Base-by-base conservation (phyloP, 768 basidiomycete species). In the Mycena metata region DNA sequence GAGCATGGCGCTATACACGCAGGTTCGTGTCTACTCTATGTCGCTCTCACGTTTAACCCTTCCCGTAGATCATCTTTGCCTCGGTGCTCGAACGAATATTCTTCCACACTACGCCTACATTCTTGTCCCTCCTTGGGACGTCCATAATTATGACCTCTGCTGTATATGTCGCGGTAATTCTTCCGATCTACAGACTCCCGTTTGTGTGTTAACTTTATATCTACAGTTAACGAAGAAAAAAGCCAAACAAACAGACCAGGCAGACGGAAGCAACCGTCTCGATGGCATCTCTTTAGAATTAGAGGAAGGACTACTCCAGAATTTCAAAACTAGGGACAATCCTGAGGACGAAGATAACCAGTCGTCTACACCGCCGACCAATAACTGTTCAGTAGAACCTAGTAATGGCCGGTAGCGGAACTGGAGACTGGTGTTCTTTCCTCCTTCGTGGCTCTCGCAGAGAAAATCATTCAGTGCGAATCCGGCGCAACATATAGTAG, bases 71-170 rank as follows among this genome's bases (percentile, higher is more conserved):
- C 42, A 81, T 93, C n/a, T 94, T 90, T 73, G 89, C 92, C 0
- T 81, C 85, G 3, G 75, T 89, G 17, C 80, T 94, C 13, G 91
- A 96, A 75, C 81, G 86, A 5, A 69, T 91, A 46, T 84, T 92
- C 72, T 93, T 95, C 77, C 57, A 88, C 50, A 84, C 84, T 0
- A 76, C 81, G 7, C 92, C 92, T 0, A 85, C 91, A 1, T 69
- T 82, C 2, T 79, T 91, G 33, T 91, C 90, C 4, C 74, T 90
- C 6, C 71, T 88, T 12, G 94, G 94, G 1, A 89, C 88, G 1
- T 49, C 81, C 6, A 86, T 94, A 64, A 95, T 94, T 70, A 76
- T 93, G 42, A 70, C 80, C 2, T 85, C 88, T 12, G 92, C 92
- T 0, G 69, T 90, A 26, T 93, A 87, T 75, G 86, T 91, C 39